These are phyloP conservation scores for Myotisia sp. DNA, from an alignment of 2,329 filamentous ascomycete species.

Conservation along the genomic window DNA sequence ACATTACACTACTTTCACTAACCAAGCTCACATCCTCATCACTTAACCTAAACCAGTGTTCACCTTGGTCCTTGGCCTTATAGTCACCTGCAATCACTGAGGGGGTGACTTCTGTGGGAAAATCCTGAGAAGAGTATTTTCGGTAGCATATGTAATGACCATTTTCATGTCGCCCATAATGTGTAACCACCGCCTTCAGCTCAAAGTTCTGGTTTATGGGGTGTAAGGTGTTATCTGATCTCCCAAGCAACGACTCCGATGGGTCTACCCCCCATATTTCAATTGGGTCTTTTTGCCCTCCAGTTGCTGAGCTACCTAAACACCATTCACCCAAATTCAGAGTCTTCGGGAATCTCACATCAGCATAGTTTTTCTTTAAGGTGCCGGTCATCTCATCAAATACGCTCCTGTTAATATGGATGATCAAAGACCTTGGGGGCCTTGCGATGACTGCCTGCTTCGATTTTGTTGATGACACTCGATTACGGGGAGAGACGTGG, in stretches of 20 bases:
- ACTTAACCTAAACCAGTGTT: conserved; percentile 79
- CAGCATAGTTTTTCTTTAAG: conserved; percentile 69
- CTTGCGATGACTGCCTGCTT: conserved; percentile 77
- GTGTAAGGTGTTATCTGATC: conserved; percentile 41
- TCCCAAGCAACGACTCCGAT: conserved; percentile 57
- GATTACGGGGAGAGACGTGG: conserved; percentile 51
- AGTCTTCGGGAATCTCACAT: conserved; percentile 58
- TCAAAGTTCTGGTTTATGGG: conserved; percentile 46
- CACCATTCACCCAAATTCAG: conserved; percentile 78
- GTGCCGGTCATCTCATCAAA: conserved; percentile 72
- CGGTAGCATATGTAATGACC: conserved; percentile 91
- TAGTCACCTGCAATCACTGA: conserved; percentile 21
- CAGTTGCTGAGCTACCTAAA: conserved; percentile 43
- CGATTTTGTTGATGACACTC: conserved; percentile 68
- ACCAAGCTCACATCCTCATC: conserved; percentile 71
- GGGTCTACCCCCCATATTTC: conserved; percentile 62
- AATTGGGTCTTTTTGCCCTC: conserved; percentile 20
- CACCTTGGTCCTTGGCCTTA: conserved; percentile 25
- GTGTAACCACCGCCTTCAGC: conserved; percentile 70
- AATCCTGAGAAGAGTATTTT: conserved; percentile 42
- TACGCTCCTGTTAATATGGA: conserved; percentile 84
- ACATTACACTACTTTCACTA: conserved; percentile 56
- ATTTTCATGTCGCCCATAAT: conserved; percentile 82
- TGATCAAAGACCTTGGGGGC: conserved; percentile 61
- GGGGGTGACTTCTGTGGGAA: conserved; percentile 22